Base-by-base conservation (phyloP, 108 stramenopile genomes). In the Schizochytrium sp. region DNA sequence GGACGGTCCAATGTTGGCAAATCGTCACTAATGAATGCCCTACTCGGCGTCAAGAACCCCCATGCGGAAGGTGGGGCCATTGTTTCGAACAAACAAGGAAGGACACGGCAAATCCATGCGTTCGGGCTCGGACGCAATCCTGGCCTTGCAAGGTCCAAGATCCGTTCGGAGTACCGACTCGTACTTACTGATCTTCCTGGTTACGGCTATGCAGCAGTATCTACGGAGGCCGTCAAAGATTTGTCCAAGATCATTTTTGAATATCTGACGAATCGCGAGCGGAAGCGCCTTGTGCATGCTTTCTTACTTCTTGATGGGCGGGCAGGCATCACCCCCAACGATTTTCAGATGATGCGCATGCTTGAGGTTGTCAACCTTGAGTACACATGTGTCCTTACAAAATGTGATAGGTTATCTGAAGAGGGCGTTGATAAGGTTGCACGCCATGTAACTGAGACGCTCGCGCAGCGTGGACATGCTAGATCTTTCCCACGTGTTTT, bases 1-100 rank as follows among this genome's bases (percentile, higher is more conserved):
- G 76, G 76, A 8, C 47, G 76, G 28, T 83, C 76, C 3, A 83
- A 83, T 53, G 47, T 49, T 53, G 76, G 76, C 50, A 83, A 83
- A 40, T 83, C 76, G 5, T 83, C 76, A 2, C 28, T 83, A 17
- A 55, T 83, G 76, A 83, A 83, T 42, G 76, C 76, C 50, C 5
- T 83, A 0, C 28, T 83, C 0, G 76, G 76, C 28, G 53, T 55
- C 17, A 17, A 42, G 0, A 83, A 83, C 28, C 38, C 47, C 17
- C 28, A 72, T 28, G 28, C 38, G 28, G 28, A 69, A 7, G 64
- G 44, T 0, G 64, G 64, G 5, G 76, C 76, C 53, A 17, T 49
- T 13, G 76, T 83, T 38, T 55, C 50, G 50, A 83, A 83, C 10
- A 83, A 49, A 53, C 76, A 49, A 53, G 76, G 76, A 13, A 47